phyloP scores from a whole-genome alignment of 495 filamentous ascomycete species.

The Penicillium longicatenatum region DNA sequence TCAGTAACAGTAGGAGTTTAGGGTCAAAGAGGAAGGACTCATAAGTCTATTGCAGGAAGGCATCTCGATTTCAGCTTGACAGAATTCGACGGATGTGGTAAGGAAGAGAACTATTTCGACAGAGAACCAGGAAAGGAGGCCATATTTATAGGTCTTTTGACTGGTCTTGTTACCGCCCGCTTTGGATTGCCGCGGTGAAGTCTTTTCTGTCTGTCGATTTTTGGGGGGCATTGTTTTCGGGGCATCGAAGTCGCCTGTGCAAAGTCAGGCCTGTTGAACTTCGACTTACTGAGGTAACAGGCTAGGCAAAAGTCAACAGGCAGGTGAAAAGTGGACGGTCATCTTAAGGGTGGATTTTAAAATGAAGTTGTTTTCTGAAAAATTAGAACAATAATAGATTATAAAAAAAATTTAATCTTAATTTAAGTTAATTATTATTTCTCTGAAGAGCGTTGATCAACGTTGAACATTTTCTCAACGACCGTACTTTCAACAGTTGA shows the following conservation, averaged over 20 bases:
- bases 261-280: background rate
- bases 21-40: no score
- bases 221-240: no score
- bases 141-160: no score
- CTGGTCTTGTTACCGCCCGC: no score
- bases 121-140: no score
- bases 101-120: no score
- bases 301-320: background rate
- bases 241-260: background rate
- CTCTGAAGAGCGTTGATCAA: background rate
- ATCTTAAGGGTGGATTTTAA: background rate
- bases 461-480: background rate
- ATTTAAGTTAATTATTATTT: background rate
- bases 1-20: background rate
- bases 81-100: no score
- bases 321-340: background rate
- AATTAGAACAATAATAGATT: background rate
- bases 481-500: background rate
- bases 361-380: background rate
- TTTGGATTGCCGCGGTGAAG: no score
- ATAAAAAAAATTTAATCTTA: background rate
- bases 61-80: no score
- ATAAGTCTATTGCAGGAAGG: no score
- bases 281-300: background rate
- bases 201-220: no score